Evolutionary conservation across 1,284 basidiomycete species (phyloP).

Genomic region (Ceratobasidium sp.): DNA sequence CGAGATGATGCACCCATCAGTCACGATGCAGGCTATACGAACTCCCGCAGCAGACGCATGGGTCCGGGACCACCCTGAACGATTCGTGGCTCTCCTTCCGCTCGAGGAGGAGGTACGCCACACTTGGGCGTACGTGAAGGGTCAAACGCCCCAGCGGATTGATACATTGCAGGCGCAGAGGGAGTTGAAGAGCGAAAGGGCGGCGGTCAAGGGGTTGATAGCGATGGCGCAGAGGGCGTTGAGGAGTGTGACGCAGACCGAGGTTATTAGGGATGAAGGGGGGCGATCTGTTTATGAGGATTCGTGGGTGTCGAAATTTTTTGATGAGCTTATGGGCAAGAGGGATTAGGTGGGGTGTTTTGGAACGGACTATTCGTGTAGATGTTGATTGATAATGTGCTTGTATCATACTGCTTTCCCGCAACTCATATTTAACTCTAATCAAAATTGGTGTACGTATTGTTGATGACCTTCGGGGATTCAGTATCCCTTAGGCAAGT

Average conservation of each 20-base stretch:
- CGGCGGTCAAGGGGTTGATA: conserved; percentile 21
- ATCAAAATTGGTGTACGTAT: too few relatives aligned
- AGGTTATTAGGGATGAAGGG: conserved; percentile 35
- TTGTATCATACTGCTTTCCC: too few relatives aligned
- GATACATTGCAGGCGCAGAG: conserved; percentile 23
- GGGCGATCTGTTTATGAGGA: conserved; percentile 38
- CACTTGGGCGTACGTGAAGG: conserved; percentile 57
- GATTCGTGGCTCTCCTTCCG: conserved; percentile 61
- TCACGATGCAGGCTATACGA: conserved; percentile 59
- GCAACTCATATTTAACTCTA: too few relatives aligned
- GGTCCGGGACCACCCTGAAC: conserved; percentile 58
- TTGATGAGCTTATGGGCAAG: conserved; percentile 30
- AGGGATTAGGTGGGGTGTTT: background rate
- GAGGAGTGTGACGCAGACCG: conserved; percentile 22
- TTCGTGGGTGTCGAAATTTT: conserved; percentile 32
- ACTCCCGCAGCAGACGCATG: conserved; percentile 55
- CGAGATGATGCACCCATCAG: conserved; percentile 71
- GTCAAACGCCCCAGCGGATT: conserved; percentile 10
- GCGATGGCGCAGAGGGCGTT: conserved; percentile 33
- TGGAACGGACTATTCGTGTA: background rate
- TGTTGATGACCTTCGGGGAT: too few relatives aligned
- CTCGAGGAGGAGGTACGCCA: conserved; percentile 64
- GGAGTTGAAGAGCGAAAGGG: conserved; percentile 28
- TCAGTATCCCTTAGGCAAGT: too few relatives aligned
- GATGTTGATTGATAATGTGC: too few relatives aligned